Evolutionary conservation across 257 asterid genomes (phyloP), one percentile per base, ranked within the genome.

Genomic region (Scutellaria barbata): DNA sequence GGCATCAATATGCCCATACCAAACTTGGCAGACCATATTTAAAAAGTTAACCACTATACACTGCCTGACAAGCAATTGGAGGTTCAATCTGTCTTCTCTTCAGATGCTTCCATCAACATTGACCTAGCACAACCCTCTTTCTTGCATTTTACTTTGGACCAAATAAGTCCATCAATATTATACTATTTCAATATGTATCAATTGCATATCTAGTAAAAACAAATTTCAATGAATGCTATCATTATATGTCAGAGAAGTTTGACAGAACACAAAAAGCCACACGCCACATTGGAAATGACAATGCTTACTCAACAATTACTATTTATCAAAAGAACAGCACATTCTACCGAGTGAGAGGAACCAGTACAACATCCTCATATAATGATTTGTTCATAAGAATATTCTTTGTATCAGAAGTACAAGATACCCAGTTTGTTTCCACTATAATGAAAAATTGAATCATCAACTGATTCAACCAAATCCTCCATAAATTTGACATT

Each of bases 351-450:
- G 16, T 39, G 17, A 51, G 51, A 42, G 22, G 25, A 52, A 42
- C 51, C 45, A 13, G 42, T 42, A 66, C 62, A 40, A 22, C 20
- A 22, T 17, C 33, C 54, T 39, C 35, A 66, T 18, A 14, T 41
- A 5, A 69, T 69, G 40, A 20, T 45, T 45, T 51, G 51, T 41
- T 68, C 14, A 53, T 18, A 71, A 35, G 30, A 63, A 8, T 52
- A 53, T 52, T 9, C 1, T 42, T 63, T 53, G 51, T 58, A 63
- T 64, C 41, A 14, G 18, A 54, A 12, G 67, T n/a, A 51, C 25
- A 30, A 25, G 7, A 46, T 30, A 61, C n/a, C 40, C 52, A 63
- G 55, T 52, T 30, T 30, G 35, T 30, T 17, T 46, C 20, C 47
- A 55, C 60, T 16, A 66, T 56, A 52, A 72, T 61, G 41, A 61